Evolutionary conservation across 1,284 basidiomycete species (phyloP), one percentile per base, ranked within the genome.

Genomic region (Cryptococcus sp.): DNA sequence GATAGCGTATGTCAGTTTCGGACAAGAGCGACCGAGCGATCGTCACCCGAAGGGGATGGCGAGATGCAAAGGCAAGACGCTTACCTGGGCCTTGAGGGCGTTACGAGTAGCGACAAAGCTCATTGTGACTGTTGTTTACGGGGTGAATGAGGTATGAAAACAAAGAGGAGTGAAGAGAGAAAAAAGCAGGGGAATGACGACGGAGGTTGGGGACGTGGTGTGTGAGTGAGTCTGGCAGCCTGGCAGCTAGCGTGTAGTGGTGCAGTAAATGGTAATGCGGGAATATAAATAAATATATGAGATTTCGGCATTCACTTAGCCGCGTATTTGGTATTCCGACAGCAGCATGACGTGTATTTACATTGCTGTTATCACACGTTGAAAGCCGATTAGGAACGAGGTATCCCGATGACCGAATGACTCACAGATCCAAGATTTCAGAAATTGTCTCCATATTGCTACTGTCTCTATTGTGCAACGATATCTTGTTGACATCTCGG

Each of bases 21-120:
- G 20, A 39, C 11, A n/a, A 39, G 22, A n/a, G 39, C 38, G 25
- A 22, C 27, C 27, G 54, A 23, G 16, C 17, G 35, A 19, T 17
- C 27, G 16, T 13, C 3, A 17, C 10, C 2, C 1, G 42, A 38
- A 41, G 25, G 38, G 42, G 15, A 15, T 7, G 2, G 22, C 23
- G 35, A 23, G 19, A n/a, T 3, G 31, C 15, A 0, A 25, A 35
- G 46, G 44, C 8, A 7, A 13, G 35, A 25, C 15, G 66, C 72
- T 66, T 16, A 74, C 72, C 69, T 69, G 64, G 54, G 59, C 39
- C 59, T 71, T 64, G 56, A 74, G 67, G 47, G 70, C 70, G 48
- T 44, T 68, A 53, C 72, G 60, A 40, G 67, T 61, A 52, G 64
- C 70, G 58, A 72, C 59, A 61, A 73, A 66, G 61, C 61, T 65